Evolutionary conservation across 208 protist species (phyloP).

Genomic region (Trypanosoma boissoni): DNA sequence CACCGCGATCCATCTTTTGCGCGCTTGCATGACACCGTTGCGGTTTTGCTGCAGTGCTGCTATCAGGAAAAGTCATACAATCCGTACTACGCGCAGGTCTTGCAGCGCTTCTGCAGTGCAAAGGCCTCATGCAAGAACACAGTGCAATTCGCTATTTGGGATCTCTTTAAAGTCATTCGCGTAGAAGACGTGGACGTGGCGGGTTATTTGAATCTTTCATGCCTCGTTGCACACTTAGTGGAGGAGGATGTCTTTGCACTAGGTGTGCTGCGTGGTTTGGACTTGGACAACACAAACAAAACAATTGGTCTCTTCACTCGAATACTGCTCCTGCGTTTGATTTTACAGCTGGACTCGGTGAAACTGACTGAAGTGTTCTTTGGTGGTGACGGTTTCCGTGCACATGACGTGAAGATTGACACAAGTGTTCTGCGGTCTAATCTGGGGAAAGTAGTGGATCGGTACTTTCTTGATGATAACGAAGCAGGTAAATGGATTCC

Average conservation of each 20-base stretch:
- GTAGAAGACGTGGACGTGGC: slow-evolving; percentile 54
- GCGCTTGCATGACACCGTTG: slow-evolving; percentile 61
- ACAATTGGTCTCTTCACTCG: slow-evolving; percentile 76
- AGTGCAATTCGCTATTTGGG: slow-evolving; percentile 83
- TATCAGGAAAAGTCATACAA: slow-evolving; percentile 72
- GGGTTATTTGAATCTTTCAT: slow-evolving; percentile 73
- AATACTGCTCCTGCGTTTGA: slow-evolving; percentile 65
- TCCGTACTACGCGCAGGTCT: slow-evolving; percentile 63
- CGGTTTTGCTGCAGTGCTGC: slow-evolving; percentile 67
- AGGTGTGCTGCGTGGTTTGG: slow-evolving; percentile 75
- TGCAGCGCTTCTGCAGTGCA: slow-evolving; percentile 69
- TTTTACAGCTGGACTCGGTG: slow-evolving; percentile 51
- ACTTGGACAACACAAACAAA: slow-evolving; percentile 73
- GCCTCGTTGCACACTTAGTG: slow-evolving; percentile 49
- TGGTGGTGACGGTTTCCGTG: slow-evolving; percentile 59
- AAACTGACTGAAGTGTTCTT: slow-evolving; percentile 76
- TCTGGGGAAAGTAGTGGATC: slow-evolving; percentile 52
- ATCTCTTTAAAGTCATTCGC: slow-evolving; percentile 76
- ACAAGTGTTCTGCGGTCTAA: slow-evolving; percentile 46
- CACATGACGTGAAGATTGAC: slow-evolving; percentile 58
- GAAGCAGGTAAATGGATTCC: slow-evolving; percentile 63
- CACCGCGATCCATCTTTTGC: slow-evolving; percentile 62
- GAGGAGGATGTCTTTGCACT: slow-evolving; percentile 57
- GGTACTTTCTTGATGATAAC: slow-evolving; percentile 75
- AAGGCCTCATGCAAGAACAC: slow-evolving; percentile 54